Conservation (phyloP, 768 basidiomycete genomes). For the Boletus huronensis region DNA sequence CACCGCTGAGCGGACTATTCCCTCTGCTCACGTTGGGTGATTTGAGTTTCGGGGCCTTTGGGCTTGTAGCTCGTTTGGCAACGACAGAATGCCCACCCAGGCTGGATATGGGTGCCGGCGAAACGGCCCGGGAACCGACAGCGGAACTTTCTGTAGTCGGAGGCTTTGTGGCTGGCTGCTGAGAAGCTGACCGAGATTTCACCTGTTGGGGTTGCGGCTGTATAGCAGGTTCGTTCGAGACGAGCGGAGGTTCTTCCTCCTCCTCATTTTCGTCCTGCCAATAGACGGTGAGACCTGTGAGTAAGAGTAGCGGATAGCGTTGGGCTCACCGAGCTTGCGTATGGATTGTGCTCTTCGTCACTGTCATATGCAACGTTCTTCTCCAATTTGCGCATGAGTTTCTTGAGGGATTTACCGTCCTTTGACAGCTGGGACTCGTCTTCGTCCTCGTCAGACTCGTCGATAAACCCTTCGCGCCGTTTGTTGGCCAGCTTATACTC, state of each 20-base stretch:
- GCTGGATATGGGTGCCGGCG: slow-evolving; percentile 45
- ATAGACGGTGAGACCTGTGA: background rate
- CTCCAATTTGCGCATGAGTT: slow-evolving; percentile 80
- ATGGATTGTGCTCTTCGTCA: slow-evolving; percentile 78
- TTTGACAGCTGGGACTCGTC: slow-evolving; percentile 57
- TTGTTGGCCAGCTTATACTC: slow-evolving; percentile 81
- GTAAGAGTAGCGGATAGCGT: background rate
- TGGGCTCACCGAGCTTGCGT: slow-evolving; percentile 65
- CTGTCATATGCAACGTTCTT: slow-evolving; percentile 80
- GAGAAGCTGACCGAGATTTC: slow-evolving; percentile 45
- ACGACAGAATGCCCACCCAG: slow-evolving; percentile 76
- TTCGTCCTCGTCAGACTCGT: slow-evolving; percentile 73
- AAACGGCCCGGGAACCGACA: slow-evolving; percentile 53
- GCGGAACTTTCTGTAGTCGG: slow-evolving; percentile 25
- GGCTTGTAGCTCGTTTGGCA: slow-evolving; percentile 83
- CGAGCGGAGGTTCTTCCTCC: slow-evolving; percentile 54
- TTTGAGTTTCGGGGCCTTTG: slow-evolving; percentile 63
- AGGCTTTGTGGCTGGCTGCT: slow-evolving; percentile 33
- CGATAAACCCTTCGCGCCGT: slow-evolving; percentile 61
- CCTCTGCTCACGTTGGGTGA: slow-evolving; percentile 46
- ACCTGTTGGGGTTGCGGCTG: slow-evolving; percentile 41
- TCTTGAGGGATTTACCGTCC: slow-evolving; percentile 79
- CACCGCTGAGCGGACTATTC: slow-evolving; percentile 50
- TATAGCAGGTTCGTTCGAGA: slow-evolving; percentile 43
- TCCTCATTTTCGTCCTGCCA: slow-evolving; percentile 67